Base-by-base conservation (phyloP, 805 yeast genomes). In the Candida caryicola region DNA sequence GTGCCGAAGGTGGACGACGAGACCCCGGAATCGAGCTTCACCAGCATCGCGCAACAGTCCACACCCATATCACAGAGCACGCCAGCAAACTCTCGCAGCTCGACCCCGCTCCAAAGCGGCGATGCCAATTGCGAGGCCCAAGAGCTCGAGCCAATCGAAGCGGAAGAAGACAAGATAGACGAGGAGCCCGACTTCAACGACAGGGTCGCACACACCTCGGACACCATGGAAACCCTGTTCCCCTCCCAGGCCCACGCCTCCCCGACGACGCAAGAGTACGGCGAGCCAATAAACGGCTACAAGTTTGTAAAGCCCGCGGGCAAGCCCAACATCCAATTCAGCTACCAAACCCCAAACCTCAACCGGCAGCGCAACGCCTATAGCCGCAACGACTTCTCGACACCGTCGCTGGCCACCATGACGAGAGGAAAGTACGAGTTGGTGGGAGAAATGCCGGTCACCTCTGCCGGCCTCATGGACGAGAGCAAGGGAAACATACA, bases 11-110 rank as follows among this genome's bases (percentile, higher is more conserved):
- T 29, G 21, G 45, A 36, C 10, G 47, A 45, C 14, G 36, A 36
- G 6, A 17, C 39, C 5, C 36, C 40, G 1, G 43, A 30, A 7
- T 18, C 37, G 3, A 40, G 23, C 4, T 17, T 32, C 10, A n/a
- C 41, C 36, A 10, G 27, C 13, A 21, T 38, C 19, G 9, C 34
- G 4, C 13, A 23, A 12, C 38, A 35, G 17, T 45, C 64, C 2
- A 66, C 71, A 0, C 73, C 73, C 0, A 66, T 68, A 9, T 62
- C 71, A 4, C 72, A 65, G 43, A 62, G 69, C 4, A 68, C 73
- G 0, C 73, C 73, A 7, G 62, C 72, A 14, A 66, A 65, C 39
- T 64, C 70, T 1, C 46, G 71, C 31, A 54, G 67, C 4, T 54
- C 65, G 8, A 55, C 68, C 5, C 66, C 71, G 6, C 51, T 54